Conservation (phyloP, 1,284 basidiomycete genomes). For the Cutaneotrichosporon sp. region DNA sequence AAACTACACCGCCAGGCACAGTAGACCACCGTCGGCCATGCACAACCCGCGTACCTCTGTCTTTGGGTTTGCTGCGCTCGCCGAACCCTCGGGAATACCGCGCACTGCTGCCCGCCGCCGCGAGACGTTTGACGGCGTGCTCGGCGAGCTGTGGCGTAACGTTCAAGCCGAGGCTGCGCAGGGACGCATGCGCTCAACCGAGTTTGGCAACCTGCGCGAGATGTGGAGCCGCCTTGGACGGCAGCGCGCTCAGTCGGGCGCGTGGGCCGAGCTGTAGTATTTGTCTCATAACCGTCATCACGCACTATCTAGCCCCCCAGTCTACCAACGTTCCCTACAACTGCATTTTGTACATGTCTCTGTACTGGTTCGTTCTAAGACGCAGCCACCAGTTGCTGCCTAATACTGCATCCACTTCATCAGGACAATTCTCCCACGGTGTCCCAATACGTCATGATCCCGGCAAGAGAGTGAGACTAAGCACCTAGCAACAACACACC, state of each 20-base stretch:
- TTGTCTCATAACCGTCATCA: background rate
- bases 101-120: conserved; percentile 16
- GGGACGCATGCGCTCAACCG: conserved; percentile 25
- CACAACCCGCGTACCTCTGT: background rate
- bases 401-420: background rate
- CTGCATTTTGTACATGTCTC: conserved; percentile 1
- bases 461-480: background rate
- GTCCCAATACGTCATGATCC: background rate
- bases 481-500: background rate
- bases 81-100: background rate
- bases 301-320: background rate
- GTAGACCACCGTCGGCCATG: background rate
- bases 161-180: conserved; percentile 29
- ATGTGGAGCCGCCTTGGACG: conserved; percentile 28
- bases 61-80: background rate
- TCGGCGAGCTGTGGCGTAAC: conserved; percentile 39
- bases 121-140: conserved; percentile 38
- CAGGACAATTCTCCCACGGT: background rate
- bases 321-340: background rate
- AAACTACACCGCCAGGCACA: background rate
- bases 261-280: conserved; percentile 30
- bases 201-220: conserved; percentile 28
- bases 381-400: background rate
- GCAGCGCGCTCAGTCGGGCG: conserved; percentile 14
- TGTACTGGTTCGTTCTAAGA: background rate